These are phyloP conservation scores for Tolypocladium tundrense DNA, from an alignment of 2,329 filamentous ascomycete genomes.

Conservation along the genomic window DNA sequence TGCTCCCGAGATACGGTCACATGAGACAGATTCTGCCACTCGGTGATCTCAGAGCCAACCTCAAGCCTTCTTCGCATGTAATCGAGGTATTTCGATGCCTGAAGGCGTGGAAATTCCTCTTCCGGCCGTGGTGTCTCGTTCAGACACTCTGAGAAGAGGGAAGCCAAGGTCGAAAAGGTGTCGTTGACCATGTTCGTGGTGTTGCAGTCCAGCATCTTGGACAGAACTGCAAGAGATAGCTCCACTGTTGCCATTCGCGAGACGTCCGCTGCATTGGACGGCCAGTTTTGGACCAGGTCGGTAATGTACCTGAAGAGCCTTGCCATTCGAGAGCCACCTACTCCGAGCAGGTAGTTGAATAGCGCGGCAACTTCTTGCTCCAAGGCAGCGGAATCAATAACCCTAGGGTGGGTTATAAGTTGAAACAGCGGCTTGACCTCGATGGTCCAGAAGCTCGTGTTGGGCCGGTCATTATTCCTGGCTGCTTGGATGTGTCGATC, in stretches of 20 bases:
- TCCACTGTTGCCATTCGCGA: conserved; percentile 13
- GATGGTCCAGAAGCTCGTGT: conserved; percentile 11
- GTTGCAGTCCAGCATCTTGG: conserved; percentile 26
- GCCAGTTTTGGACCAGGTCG: conserved; percentile 10
- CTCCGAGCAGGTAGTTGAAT: conserved; percentile 23
- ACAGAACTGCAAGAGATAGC: conserved; percentile 19
- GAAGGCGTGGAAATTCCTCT: conserved; percentile 16
- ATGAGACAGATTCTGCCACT: conserved; percentile 6
- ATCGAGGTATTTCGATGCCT: conserved; percentile 18
- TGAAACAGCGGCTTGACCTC: conserved; percentile 22
- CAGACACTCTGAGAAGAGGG: conserved; percentile 12
- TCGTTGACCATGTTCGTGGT: conserved; percentile 20
- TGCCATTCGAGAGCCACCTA: conserved; percentile 19
- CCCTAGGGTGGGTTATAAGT: conserved; percentile 22
- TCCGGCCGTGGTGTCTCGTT: conserved; percentile 3
- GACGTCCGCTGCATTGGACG: conserved; percentile 1
- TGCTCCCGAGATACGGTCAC: conserved; percentile 10
- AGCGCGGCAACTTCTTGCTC: conserved; percentile 25
- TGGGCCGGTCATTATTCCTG: background rate
- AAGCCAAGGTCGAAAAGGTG: conserved; percentile 4
- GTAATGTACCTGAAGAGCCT: conserved; percentile 20
- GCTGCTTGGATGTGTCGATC: conserved; percentile 12
- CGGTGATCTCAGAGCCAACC: conserved; percentile 12
- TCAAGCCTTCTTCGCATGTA: conserved; percentile 20
- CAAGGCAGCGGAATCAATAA: conserved; percentile 25